Base-by-base conservation (phyloP, 169 alveolate species). In the Cryptosporidium parvum region DNA sequence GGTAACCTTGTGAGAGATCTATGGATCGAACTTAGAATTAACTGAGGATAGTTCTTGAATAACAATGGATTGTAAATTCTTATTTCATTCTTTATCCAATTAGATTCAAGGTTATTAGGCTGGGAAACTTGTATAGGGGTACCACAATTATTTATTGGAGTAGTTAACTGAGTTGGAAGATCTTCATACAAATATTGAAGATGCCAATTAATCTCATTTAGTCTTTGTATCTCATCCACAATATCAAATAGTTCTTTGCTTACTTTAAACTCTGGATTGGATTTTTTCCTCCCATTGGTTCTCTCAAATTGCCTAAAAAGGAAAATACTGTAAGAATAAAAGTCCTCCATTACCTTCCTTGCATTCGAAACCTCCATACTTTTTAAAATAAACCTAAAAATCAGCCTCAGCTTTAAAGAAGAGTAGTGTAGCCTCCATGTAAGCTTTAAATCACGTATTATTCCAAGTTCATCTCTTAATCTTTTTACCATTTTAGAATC, bases 91-190 rank as follows among this genome's bases (percentile, higher is more conserved):
- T 37, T 65, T n/a, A 59, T 14, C 75, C 75, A 59, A 26, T 80
- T 62, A 10, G 75, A 26, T 7, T 18, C 39, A 10, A n/a, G 10
- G 29, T 14, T 26, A 18, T 73, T 23, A 8, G 4, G 26, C 67
- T 80, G 72, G 33, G 45, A 21, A 26, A 80, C 14, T 21, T 80
- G 89, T 14, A 44, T 65, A 10, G 75, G 75, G n/a, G 42, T 80
- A n/a, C 89, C 89, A 45, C 89, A 80, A 10, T 23, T 80, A 21
- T 80, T 67, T 18, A 80, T 39, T 21, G 89, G 89, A 16, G 89
- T 62, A 2, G 89, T 62, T 14, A 80, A 31, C 42, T 45, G 33
- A 2, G 75, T 62, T 37, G 59, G 51, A 14, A 59, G 67, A 23
- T 62, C 61, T 10, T 80, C 89, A 59, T 37, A 45, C 23, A 80